A percentile compares a stretch with the other conserved stretches of the same genome.
phyloP scores from a whole-genome alignment of 768 basidiomycete genomes.

The Dendrothele bispora region DNA sequence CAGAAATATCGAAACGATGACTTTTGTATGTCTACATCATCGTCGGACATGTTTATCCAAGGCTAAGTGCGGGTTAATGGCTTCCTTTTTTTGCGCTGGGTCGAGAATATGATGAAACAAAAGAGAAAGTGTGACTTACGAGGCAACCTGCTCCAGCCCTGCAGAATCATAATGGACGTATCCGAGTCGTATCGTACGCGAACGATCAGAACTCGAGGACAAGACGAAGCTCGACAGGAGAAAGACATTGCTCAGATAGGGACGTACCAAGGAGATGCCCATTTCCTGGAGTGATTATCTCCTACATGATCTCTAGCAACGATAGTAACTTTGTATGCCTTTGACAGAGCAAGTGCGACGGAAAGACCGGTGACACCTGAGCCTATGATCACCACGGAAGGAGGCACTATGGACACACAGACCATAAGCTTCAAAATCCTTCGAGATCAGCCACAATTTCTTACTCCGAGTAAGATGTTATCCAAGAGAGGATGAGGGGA shows the following conservation, averaged over 20 bases:
- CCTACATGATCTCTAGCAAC: constrained; percentile 6
- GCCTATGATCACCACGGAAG: background rate
- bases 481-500: too few relatives aligned
- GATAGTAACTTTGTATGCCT: constrained; percentile 5
- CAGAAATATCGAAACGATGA: too few relatives aligned
- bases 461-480: too few relatives aligned
- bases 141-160: constrained; percentile 7
- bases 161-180: background rate
- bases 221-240: background rate
- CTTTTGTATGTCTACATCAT: constrained; percentile 7
- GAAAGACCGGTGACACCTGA: constrained; percentile 6
- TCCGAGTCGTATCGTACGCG: background rate
- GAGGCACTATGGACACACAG: too few relatives aligned
- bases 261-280: constrained; percentile 9
- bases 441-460: too few relatives aligned
- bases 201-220: background rate
- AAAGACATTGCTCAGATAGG: background rate
- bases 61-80: background rate
- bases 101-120: background rate
- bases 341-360: constrained; percentile 7
- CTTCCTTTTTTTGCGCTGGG: background rate
- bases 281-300: constrained; percentile 6
- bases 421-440: too few relatives aligned
- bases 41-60: background rate
- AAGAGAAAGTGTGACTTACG: background rate